Conservation (phyloP, 2,329 filamentous ascomycete genomes). For the Phyllosticta capitalensis region DNA sequence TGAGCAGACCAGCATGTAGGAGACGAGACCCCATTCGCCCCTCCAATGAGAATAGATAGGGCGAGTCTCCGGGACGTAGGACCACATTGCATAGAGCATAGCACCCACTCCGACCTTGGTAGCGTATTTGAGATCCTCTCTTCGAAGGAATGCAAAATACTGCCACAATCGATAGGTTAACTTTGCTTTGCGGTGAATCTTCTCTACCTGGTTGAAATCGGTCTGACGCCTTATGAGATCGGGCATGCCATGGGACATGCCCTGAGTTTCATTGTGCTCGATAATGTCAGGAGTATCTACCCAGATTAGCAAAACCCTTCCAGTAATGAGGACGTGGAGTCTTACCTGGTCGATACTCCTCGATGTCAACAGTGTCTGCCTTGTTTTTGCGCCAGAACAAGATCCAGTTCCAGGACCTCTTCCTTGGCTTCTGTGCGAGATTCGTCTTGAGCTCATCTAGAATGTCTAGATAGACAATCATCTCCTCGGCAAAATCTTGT, state of each 20-base stretch:
- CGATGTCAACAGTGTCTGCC: conserved; percentile 11
- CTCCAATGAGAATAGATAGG: conserved; percentile 80
- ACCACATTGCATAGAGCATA: conserved; percentile 76
- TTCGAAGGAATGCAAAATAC: conserved; percentile 46
- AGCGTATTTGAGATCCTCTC: conserved; percentile 66
- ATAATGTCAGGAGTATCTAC: conserved; percentile 19
- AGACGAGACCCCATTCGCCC: conserved; percentile 92
- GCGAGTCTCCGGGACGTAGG: conserved; percentile 70
- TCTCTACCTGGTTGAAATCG: not conserved
- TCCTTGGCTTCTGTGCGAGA: conserved; percentile 51
- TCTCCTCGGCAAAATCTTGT: conserved; percentile 82
- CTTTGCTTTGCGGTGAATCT: conserved; percentile 16
- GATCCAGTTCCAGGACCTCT: conserved; percentile 75
- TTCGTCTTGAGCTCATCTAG: conserved; percentile 73
- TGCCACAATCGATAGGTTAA: conserved; percentile 38
- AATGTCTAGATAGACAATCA: conserved; percentile 71
- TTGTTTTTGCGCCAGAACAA: conserved; percentile 56
- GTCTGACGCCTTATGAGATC: conserved; percentile 19
- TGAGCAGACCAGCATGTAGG: conserved; percentile 95
- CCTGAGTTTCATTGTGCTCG: conserved; percentile 21
- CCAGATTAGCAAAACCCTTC: conserved; percentile 10
- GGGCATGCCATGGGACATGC: conserved; percentile 26
- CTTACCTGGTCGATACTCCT: conserved; percentile 16
- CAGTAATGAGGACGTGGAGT: not conserved
- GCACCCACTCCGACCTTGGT: conserved; percentile 91